Percentiles rank a stretch among this genome's conserved stretches.
phyloP scores from a whole-genome alignment of 2,329 filamentous ascomycete species.

The Lecanicillium sp. region DNA sequence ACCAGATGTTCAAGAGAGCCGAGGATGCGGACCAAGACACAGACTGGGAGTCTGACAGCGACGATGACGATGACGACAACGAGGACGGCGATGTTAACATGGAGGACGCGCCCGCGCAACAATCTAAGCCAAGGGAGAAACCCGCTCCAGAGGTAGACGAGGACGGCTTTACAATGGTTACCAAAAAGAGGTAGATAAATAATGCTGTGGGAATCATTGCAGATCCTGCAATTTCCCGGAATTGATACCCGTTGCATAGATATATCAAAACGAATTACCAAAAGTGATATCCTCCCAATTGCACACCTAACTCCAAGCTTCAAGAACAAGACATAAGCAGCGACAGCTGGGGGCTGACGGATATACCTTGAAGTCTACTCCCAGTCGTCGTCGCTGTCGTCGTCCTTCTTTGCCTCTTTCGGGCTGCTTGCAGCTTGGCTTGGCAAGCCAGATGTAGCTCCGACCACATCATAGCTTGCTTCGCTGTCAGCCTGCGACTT shows the following conservation, averaged over 20 bases:
- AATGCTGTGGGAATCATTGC: not conserved
- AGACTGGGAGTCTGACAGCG: slow-evolving; percentile 54
- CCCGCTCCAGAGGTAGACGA: slow-evolving; percentile 66
- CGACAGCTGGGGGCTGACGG: too few species aligned
- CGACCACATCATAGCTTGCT: slow-evolving; percentile 90
- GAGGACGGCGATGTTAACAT: slow-evolving; percentile 53
- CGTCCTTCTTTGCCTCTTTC: slow-evolving; percentile 45
- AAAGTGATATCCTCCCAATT: not conserved
- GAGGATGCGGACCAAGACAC: slow-evolving; percentile 49
- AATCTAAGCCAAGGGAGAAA: slow-evolving; percentile 53
- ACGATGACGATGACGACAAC: slow-evolving; percentile 50
- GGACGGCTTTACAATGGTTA: slow-evolving; percentile 73
- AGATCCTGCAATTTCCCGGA: not conserved
- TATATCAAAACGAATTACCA: slow-evolving; percentile 8
- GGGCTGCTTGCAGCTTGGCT: slow-evolving; percentile 69
- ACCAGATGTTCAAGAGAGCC: slow-evolving; percentile 47
- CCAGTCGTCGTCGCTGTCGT: slow-evolving; percentile 70
- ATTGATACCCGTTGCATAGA: slow-evolving; percentile 12
- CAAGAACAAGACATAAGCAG: too few species aligned
- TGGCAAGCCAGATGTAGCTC: slow-evolving; percentile 64
- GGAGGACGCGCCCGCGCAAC: slow-evolving; percentile 59
- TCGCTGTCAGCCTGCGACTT: slow-evolving; percentile 91
- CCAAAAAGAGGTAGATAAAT: slow-evolving; percentile 49
- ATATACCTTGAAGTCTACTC: too few species aligned
- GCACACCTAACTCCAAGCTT: not conserved